Conservation (phyloP, 2,329 filamentous ascomycete genomes). For the Dactylonectria macrodidyma region DNA sequence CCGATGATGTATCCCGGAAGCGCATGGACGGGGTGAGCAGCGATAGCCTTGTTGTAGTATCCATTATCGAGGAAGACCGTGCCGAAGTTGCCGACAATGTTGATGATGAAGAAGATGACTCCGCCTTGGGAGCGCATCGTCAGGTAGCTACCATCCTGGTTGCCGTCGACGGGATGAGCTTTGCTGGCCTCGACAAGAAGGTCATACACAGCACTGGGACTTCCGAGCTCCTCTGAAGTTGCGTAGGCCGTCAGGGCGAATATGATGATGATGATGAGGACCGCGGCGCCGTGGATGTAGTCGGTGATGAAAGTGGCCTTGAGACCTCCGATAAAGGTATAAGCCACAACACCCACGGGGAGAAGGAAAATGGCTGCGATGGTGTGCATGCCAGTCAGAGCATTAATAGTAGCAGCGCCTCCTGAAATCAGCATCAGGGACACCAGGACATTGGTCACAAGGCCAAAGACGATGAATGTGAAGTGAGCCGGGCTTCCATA, state of each 20-base stretch:
- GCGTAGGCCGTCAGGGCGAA: constrained; percentile 88
- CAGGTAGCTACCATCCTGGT: constrained; percentile 84
- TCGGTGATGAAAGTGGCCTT: constrained; percentile 90
- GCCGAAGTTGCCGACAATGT: constrained; percentile 85
- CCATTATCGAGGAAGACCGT: constrained; percentile 90
- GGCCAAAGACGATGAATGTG: constrained; percentile 84
- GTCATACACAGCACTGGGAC: constrained; percentile 83
- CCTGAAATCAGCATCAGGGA: constrained; percentile 91
- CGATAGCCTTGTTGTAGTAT: constrained; percentile 97
- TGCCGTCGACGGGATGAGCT: constrained; percentile 82
- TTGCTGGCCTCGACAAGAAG: constrained; percentile 77
- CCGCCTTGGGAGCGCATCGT: constrained; percentile 83
- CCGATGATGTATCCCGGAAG: constrained; percentile 92
- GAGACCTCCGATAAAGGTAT: constrained; percentile 83
- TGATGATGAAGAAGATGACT: constrained; percentile 91
- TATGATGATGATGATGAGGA: constrained; percentile 86
- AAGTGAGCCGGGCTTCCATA: constrained; percentile 81
- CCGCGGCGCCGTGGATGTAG: constrained; percentile 85
- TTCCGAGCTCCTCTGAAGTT: constrained; percentile 79
- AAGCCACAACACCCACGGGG: constrained; percentile 80
- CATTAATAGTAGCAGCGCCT: constrained; percentile 71
- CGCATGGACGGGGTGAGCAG: constrained; percentile 86
- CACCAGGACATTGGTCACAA: constrained; percentile 88
- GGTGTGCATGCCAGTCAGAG: constrained; percentile 63
- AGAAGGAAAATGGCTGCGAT: constrained; percentile 89